Evolutionary conservation across 1,284 basidiomycete species (phyloP), one percentile per base, ranked within the genome.

Genomic region (Entoloma clypeatum): DNA sequence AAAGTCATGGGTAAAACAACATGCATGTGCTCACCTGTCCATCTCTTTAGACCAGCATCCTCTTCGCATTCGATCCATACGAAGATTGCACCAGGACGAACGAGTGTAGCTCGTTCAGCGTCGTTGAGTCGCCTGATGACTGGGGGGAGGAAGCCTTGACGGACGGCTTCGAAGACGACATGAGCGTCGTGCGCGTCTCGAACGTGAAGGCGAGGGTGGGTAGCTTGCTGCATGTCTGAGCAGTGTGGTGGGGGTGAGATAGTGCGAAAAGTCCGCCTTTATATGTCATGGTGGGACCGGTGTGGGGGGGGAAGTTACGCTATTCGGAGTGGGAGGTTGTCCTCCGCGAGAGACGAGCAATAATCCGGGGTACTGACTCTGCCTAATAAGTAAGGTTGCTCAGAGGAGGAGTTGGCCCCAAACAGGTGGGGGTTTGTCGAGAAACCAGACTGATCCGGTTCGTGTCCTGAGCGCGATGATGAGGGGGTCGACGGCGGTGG

Each of bases 11-110:
- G n/a, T n/a, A n/a, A n/a, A n/a, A n/a, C 13, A n/a, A 36, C 17
- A 29, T 14, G 28, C 19, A 38, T 13, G 13, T 34, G 30, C 48
- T 43, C 39, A 62, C 60, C 62, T 38, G 78, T 79, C 76, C 75
- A 77, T 47, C 75, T 64, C 57, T 77, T 79, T 43, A 80, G 59
- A 7, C 77, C 76, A 44, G 69, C 68, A 45, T 79, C 78, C 47
- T 79, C 77, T 41, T 79, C 77, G 50, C 73, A 73, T 59, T 81
- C 78, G 53, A 79, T 72, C 79, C 79, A 81, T 42, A 81, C 76
- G 54, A 81, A 81, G 14, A 81, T 67, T 5, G 78, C 70, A 3
- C 80, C 79, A 8, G 79, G 76, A 36, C 66, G 68, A 48, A 83
- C 77, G 51, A 69, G 73, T 44, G 62, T 70, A 7, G 68, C 63